phyloP scores from a whole-genome alignment of 2,329 filamentous ascomycete species.

The Trichoderma polysporum region DNA sequence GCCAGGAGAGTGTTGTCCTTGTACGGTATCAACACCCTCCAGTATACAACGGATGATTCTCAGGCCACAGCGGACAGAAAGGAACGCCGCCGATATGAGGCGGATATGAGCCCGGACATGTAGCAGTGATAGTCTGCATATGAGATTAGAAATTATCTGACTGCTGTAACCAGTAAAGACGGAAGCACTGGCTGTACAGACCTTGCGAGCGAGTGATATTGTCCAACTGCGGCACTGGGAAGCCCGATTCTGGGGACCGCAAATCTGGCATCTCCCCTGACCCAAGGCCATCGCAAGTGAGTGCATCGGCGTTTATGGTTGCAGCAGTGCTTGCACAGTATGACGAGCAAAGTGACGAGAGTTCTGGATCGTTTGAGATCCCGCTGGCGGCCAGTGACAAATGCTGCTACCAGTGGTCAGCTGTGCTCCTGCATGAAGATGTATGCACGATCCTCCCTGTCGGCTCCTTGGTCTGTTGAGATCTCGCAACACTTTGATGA shows the following conservation, averaged over 20 bases:
- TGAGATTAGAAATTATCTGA: neutral
- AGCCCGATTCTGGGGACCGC: slow-evolving; percentile 1
- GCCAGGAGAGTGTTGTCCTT: neutral
- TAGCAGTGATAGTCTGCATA: neutral
- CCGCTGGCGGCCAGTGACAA: neutral
- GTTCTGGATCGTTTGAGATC: slow-evolving; percentile 2
- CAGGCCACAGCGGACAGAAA: neutral
- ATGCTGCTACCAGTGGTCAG: slow-evolving; percentile 13
- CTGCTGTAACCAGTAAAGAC: neutral
- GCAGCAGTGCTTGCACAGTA: neutral
- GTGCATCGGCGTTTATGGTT: neutral
- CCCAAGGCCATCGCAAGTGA: neutral
- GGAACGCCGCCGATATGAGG: neutral
- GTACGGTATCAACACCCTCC: neutral
- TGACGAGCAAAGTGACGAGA: neutral
- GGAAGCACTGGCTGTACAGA: neutral
- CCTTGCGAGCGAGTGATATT: neutral
- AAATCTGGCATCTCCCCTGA: slow-evolving; percentile 12
- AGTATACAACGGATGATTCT: neutral
- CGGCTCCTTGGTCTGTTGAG: neutral
- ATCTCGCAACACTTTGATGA: neutral
- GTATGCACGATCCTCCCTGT: slow-evolving; percentile 12
- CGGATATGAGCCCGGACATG: neutral
- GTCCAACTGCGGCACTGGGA: neutral
- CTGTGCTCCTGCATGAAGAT: slow-evolving; percentile 13